phyloP scores from a whole-genome alignment of 306 rosid genomes.

The Vigna hirtella region DNA sequence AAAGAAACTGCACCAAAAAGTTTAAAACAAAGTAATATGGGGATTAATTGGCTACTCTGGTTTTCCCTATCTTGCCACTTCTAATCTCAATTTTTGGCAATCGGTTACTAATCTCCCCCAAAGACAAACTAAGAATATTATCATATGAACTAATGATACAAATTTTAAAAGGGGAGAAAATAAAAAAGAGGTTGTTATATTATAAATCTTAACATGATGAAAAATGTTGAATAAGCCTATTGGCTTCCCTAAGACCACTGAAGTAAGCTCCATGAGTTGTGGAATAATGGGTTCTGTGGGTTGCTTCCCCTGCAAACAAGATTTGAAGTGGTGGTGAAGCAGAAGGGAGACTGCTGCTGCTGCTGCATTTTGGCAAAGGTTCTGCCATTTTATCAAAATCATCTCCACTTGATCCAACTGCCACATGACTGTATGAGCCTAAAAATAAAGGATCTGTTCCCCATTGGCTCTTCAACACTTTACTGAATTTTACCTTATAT shows the following conservation, averaged over 20 bases:
- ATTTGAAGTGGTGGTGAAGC: conserved; percentile 71
- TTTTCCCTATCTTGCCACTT: conserved; percentile 53
- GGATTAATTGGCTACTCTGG: conserved; percentile 32
- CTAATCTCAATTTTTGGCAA: conserved; percentile 36
- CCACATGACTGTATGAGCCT: conserved; percentile 86
- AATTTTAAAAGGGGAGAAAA: conserved; percentile 24
- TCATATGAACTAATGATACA: conserved; percentile 55
- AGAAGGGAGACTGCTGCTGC: conserved; percentile 8
- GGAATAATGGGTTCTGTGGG: conserved; percentile 95
- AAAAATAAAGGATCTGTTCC: conserved; percentile 82
- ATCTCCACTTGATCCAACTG: conserved; percentile 87
- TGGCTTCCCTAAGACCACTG: conserved; percentile 97
- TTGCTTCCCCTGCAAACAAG: conserved; percentile 97
- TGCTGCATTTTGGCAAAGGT: conserved; percentile 71
- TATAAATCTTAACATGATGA: conserved; percentile 58
- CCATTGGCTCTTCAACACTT: conserved; percentile 78
- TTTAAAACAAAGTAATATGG: conserved; percentile 41
- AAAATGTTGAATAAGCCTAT: conserved; percentile 88
- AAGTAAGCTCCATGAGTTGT: conserved; percentile 98
- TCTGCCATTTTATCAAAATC: conserved; percentile 89
- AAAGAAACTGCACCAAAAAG: conserved; percentile 48
- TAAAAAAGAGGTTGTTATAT: conserved; percentile 38
- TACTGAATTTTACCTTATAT: conserved; percentile 53
- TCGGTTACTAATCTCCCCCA: conserved; percentile 48
- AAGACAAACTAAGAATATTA: conserved; percentile 53